Evolutionary conservation across 2,329 filamentous ascomycete species (phyloP), one percentile per base, ranked within the genome.

Genomic region (Clonostachys chloroleuca): DNA sequence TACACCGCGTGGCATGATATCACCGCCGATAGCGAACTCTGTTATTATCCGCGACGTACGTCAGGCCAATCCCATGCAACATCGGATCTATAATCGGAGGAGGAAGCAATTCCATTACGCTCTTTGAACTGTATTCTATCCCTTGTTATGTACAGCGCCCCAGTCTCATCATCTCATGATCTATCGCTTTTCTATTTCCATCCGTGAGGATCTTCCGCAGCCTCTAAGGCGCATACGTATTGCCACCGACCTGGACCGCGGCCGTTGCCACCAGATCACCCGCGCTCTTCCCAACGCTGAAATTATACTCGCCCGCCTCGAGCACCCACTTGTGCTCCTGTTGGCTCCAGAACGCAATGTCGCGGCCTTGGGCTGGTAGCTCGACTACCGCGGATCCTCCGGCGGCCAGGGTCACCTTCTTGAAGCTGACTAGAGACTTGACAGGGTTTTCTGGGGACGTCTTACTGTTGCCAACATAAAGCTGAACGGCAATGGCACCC

Each of bases 401-500:
- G 16, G 44, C 18, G 10, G 40, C 12, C 18, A 46, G 17, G n/a
- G 12, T 18, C 14, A 62, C 49, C 53, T 66, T 66, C 7, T 54
- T 42, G 30, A 66, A 66, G 1, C 55, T 62, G 6, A 59, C 57
- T 0, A 66, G 59, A 8, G 50, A 36, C 46, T 66, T 66, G 16
- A 59, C 37, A 0, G 62, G 62, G 24, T 62, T 57, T 2, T 56
- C 56, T 3, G 42, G 5, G 13, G 41, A 49, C 1, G 34, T 17
- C 4, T 46, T 43, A 5, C 42, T 42, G 33, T 45, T 50, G 5
- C 57, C 58, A 4, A 47, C 58, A 56, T 83, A 84, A 7, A 81
- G 54, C 47, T 84, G 80, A 2, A 80, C 73, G 9, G 83, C 73
- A 12, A 69, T 66, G 12, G 71, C 65, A 18, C 78, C 79, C 3